Conservation (phyloP, 495 filamentous ascomycete species). For the Rhizodiscina lignyota region DNA sequence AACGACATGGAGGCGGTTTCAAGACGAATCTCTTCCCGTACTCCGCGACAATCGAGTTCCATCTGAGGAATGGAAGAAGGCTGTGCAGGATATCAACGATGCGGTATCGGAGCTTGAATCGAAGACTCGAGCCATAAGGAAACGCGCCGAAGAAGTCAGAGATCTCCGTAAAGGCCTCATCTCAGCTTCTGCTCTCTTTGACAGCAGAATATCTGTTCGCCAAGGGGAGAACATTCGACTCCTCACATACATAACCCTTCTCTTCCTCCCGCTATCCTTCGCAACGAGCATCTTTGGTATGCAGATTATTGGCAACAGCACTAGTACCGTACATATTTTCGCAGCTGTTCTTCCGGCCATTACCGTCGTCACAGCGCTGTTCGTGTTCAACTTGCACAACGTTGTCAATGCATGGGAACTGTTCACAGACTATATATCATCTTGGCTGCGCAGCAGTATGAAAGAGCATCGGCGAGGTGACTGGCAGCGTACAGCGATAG, state of each 20-base stretch:
- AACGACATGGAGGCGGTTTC: constrained; percentile 2
- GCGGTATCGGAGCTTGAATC: neutral
- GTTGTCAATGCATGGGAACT: neutral
- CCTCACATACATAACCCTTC: constrained; percentile 5
- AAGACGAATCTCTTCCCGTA: neutral
- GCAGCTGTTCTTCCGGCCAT: constrained; percentile 3
- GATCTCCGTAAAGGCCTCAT: constrained; percentile 5
- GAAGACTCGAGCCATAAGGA: constrained; percentile 1
- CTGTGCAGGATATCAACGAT: constrained; percentile 2
- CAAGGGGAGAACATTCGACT: constrained; percentile 10
- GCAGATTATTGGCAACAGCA: constrained; percentile 2
- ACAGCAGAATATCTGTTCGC: constrained; percentile 4
- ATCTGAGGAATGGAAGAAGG: neutral
- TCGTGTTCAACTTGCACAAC: constrained; percentile 2
- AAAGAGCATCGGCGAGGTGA: neutral
- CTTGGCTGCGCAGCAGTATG: constrained; percentile 1
- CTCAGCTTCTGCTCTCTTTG: constrained; percentile 7
- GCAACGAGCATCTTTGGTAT: constrained; percentile 8
- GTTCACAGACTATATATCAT: neutral
- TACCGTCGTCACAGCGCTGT: constrained; percentile 1
- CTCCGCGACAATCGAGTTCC: neutral
- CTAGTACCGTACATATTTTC: neutral
- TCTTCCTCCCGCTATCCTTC: constrained; percentile 9
- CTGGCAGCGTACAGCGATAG: neutral
- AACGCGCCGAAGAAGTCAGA: constrained; percentile 1